Evolutionary conservation across 1,139 yeast genomes (phyloP), one percentile per base, ranked within the genome.

Genomic region (Suhomyces wounanorum): DNA sequence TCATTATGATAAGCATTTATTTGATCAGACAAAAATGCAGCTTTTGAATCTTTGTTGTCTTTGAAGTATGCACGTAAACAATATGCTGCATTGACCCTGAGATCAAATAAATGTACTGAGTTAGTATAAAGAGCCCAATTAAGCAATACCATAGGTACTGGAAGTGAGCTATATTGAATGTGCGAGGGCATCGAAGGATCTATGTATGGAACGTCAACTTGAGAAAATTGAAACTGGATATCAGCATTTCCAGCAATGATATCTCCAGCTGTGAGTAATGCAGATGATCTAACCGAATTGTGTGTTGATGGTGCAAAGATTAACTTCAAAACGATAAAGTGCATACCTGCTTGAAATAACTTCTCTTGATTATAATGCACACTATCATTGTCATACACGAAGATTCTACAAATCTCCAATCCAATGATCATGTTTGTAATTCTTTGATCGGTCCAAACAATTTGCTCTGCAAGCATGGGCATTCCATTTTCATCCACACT

Each of bases 161-260:
- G 95, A 8, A 84, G 65, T 0, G 69, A 61, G 43, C 67, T 69
- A 47, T 64, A 72, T 49, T 75, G 79, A 14, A 70, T 58, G 49
- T 72, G 78, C 5, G 77, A 61, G 1, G 90, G 89, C 53, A 87
- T 67, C n/a, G 89, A 79, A 8, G 97, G 91, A 63, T 91, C 97
- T 53, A 91, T 74, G 62, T 85, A 89, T 0, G 99, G 99, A 6
- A 94, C 97, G 65, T 94, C 98, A 21, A 92, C 85, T 51, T 83
- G 84, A 3, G 91, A 78, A 61, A 94, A 86, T 55, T 83, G 83
- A 23, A 72, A 71, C 66, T 91, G 97, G 36, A 87, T 77, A 9
- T 73, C 78, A 13, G 78, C 66, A 65, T 89, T 85, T 38, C 84
- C 79, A 53, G 83, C 72, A 4, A 94, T 85, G 38, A 92, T 74